Conservation (phyloP, 73 alveolate genomes). For the Blepharisma stoltei region DNA sequence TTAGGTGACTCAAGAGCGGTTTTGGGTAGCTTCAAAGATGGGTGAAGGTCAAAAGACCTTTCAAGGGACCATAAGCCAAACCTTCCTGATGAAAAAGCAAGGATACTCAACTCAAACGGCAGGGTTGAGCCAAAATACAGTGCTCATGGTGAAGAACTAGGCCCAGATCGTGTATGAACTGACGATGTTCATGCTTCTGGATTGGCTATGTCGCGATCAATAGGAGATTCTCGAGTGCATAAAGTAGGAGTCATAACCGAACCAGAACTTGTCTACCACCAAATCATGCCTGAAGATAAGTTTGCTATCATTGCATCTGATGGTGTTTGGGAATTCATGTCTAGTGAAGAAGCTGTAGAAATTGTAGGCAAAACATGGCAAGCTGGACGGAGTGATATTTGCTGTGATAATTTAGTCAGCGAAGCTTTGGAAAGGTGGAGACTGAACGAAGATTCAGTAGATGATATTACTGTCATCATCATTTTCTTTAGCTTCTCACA, state of each 20-base stretch:
- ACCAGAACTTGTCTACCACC: conserved; percentile 53
- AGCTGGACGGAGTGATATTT: background rate
- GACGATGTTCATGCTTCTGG: conserved; percentile 68
- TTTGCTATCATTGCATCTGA: conserved; percentile 50
- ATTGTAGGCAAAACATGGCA: background rate
- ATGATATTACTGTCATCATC: conserved; percentile 19
- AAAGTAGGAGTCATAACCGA: conserved; percentile 54
- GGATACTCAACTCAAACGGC: conserved; percentile 82
- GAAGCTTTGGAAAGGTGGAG: conserved; percentile 49
- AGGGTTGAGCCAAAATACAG: conserved; percentile 74
- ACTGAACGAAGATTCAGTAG: background rate
- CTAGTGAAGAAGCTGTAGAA: conserved; percentile 33
- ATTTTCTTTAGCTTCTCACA: background rate
- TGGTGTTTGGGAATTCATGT: conserved; percentile 55
- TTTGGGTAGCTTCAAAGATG: conserved; percentile 41
- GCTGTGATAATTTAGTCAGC: conserved; percentile 47
- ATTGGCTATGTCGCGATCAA: conserved; percentile 61
- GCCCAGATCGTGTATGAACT: conserved; percentile 63
- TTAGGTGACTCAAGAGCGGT: conserved; percentile 93
- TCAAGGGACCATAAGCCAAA: conserved; percentile 97
- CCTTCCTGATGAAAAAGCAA: conserved; percentile 79
- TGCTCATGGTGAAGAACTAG: conserved; percentile 46
- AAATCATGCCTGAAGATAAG: conserved; percentile 35
- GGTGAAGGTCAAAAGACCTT: conserved; percentile 64
- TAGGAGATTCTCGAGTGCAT: conserved; percentile 63